A percentile compares a stretch with the other conserved stretches of the same genome.
These are phyloP conservation scores for Colletotrichum siamense DNA, from an alignment of 2,329 filamentous ascomycete species.

Conservation along the genomic window DNA sequence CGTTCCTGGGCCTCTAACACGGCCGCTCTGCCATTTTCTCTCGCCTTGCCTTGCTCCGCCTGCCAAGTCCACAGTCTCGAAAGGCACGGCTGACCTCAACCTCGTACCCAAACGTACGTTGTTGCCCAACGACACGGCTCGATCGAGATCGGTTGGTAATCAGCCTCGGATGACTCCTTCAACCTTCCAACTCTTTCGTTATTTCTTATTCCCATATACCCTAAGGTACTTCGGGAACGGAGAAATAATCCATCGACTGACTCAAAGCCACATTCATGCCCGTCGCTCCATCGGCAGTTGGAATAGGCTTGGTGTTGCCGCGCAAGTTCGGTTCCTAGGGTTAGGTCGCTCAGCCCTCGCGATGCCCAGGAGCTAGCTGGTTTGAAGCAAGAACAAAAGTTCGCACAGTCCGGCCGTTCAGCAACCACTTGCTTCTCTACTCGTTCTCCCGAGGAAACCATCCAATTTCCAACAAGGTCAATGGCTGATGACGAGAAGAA, in stretches of 20 bases:
- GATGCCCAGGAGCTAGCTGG: background rate
- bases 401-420: background rate
- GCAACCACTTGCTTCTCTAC: background rate
- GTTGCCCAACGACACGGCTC: slow-evolving; percentile 11
- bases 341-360: background rate
- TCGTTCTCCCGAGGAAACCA: background rate
- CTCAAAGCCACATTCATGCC: slow-evolving; percentile 18
- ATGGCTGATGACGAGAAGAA: slow-evolving; percentile 13
- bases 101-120: slow-evolving; percentile 14
- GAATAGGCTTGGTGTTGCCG: background rate
- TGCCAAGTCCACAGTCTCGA: background rate
- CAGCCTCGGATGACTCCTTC: background rate
- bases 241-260: background rate
- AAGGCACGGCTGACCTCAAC: slow-evolving; percentile 12
- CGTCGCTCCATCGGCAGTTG: background rate
- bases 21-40: background rate
- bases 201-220: background rate
- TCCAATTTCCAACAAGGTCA: slow-evolving; percentile 21
- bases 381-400: background rate
- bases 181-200: background rate
- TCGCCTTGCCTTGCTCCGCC: background rate
- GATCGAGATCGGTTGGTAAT: slow-evolving; percentile 5
- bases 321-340: background rate
- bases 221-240: background rate
- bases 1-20: background rate